Conservation (phyloP, 352 stramenopile genomes). For the Globisporangium recalcitrans region DNA sequence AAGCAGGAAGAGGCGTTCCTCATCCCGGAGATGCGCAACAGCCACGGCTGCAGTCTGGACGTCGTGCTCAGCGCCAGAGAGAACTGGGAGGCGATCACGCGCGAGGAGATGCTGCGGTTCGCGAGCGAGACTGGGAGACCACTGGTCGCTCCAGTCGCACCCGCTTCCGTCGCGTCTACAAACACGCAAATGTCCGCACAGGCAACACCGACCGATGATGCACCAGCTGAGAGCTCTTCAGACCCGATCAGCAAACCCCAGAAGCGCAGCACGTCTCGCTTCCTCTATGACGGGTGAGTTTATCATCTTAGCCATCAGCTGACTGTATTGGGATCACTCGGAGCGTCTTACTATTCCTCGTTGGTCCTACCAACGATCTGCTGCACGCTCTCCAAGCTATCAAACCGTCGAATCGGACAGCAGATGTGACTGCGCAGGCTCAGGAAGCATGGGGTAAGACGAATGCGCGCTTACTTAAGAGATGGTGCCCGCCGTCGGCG, state of each 20-base stretch:
- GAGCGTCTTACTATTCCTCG: background rate
- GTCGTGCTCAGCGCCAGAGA: conserved; percentile 34
- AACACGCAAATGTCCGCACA: background rate
- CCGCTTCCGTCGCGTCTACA: background rate
- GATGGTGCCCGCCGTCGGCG: background rate
- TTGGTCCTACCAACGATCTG: conserved; percentile 36
- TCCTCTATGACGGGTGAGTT: conserved; percentile 64
- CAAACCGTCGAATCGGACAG: conserved; percentile 35
- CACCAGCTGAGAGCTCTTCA: background rate
- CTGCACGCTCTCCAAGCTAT: conserved; percentile 62
- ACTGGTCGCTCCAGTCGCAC: conserved; percentile 19
- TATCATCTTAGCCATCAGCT: background rate
- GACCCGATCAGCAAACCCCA: background rate
- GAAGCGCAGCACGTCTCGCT: conserved; percentile 23
- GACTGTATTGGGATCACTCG: background rate
- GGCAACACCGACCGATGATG: background rate
- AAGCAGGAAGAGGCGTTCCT: conserved; percentile 25
- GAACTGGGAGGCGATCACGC: conserved; percentile 61
- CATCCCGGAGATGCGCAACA: conserved; percentile 19
- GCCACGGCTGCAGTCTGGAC: conserved; percentile 34
- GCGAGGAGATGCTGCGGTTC: conserved; percentile 59
- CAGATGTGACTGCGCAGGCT: conserved; percentile 8
- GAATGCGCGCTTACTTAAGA: background rate
- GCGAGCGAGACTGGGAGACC: conserved; percentile 37
- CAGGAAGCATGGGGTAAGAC: conserved; percentile 29